These are phyloP conservation scores for Pelargonium fulgidum DNA, from an alignment of 441 rosid genomes.

Conservation along the genomic window DNA sequence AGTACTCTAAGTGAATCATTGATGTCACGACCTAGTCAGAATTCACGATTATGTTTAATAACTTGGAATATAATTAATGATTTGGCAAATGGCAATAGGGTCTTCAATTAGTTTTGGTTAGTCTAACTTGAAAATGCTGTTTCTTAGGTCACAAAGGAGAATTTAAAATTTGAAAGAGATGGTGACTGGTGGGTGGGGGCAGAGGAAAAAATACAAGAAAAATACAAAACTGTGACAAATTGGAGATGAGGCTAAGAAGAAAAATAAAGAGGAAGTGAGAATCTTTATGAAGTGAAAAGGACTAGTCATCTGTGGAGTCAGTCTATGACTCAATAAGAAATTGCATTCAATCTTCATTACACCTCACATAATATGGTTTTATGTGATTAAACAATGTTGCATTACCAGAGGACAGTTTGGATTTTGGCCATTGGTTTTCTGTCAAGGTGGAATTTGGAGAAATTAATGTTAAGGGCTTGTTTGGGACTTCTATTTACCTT, in stretches of 20 bases:
- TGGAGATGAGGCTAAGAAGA: background rate
- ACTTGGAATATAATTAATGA: too few relatives aligned
- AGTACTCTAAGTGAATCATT: too few relatives aligned
- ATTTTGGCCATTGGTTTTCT: background rate
- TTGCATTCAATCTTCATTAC: background rate
- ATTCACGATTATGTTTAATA: too few relatives aligned
- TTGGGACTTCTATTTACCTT: too few relatives aligned
- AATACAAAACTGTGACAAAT: background rate
- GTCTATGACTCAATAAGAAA: background rate
- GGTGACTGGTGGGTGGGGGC: constrained; percentile 2
- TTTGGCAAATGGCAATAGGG: too few relatives aligned
- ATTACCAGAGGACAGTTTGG: background rate
- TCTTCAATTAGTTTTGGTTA: too few relatives aligned
- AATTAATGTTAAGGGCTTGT: background rate
- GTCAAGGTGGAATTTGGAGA: background rate
- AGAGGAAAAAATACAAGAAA: background rate
- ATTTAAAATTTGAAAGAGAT: background rate
- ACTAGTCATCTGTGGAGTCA: constrained; percentile 18
- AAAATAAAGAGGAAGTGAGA: background rate
- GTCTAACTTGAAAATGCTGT: background rate
- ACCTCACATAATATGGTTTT: background rate
- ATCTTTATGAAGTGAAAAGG: constrained; percentile 22
- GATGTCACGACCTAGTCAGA: too few relatives aligned
- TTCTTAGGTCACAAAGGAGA: background rate
- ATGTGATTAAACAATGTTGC: background rate